A percentile compares a stretch with the other conserved stretches of the same genome.
Evolutionary conservation across 116 monocot species (phyloP).

Genomic region (Dioscorea cayenensis): DNA sequence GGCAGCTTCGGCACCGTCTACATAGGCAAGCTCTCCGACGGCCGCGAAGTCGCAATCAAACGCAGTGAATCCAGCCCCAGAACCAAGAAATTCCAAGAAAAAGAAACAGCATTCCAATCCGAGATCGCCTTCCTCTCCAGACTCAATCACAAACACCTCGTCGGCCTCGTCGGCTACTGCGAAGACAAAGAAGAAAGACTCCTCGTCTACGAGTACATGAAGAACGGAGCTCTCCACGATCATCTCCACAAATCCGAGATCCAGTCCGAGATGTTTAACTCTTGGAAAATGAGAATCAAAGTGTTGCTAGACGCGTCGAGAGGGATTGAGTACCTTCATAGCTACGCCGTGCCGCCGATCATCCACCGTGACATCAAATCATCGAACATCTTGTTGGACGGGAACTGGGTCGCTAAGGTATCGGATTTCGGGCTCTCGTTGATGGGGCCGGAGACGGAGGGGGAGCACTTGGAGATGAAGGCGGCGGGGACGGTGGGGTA

Average conservation of each 20-base stretch:
- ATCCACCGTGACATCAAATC: slow-evolving; percentile 98
- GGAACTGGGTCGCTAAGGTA: slow-evolving; percentile 50
- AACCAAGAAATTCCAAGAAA: slow-evolving; percentile 37
- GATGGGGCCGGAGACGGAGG: slow-evolving; percentile 31
- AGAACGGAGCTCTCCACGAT: slow-evolving; percentile 73
- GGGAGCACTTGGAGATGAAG: slow-evolving; percentile 14
- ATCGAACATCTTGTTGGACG: slow-evolving; percentile 88
- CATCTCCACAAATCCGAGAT: slow-evolving; percentile 43
- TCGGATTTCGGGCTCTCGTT: slow-evolving; percentile 94
- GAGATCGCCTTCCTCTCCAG: slow-evolving; percentile 75
- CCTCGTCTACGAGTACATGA: slow-evolving; percentile 87
- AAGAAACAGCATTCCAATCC: slow-evolving; percentile 68
- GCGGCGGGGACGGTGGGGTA: slow-evolving; percentile 85
- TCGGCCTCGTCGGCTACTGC: slow-evolving; percentile 73
- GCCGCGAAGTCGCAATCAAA: slow-evolving; percentile 69
- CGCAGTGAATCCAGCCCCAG: slow-evolving; percentile 27
- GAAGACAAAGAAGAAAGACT: slow-evolving; percentile 58
- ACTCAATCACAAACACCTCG: slow-evolving; percentile 90
- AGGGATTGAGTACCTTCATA: slow-evolving; percentile 92
- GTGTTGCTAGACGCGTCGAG: slow-evolving; percentile 66
- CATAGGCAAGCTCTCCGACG: slow-evolving; percentile 49
- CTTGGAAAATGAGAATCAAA: slow-evolving; percentile 72
- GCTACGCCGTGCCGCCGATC: slow-evolving; percentile 85
- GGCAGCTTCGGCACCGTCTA: slow-evolving; percentile 81
- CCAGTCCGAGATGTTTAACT: slow-evolving; percentile 10